These are phyloP conservation scores for Diospyros lotus DNA, from an alignment of 148 eudicot species.

Conservation along the genomic window DNA sequence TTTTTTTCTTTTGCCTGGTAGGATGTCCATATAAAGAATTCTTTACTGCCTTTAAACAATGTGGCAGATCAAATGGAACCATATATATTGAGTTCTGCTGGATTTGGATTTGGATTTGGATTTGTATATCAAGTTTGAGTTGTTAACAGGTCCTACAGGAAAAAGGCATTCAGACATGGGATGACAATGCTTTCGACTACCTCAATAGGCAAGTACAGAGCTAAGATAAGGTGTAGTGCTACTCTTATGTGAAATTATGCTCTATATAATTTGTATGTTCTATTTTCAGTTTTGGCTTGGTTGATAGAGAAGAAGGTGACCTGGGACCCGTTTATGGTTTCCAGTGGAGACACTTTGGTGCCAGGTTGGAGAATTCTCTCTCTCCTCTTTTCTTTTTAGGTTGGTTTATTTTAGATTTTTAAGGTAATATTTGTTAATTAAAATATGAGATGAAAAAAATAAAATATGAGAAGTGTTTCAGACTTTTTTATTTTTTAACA, in stretches of 20 bases:
- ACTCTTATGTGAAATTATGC: background rate
- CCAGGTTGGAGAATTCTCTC: constrained; percentile 38
- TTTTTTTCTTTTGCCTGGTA: background rate
- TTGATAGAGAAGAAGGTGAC: constrained; percentile 80
- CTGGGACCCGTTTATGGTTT: constrained; percentile 82
- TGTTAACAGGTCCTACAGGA: constrained; percentile 47
- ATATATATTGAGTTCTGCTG: background rate
- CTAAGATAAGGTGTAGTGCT: background rate
- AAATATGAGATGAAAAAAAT: no score
- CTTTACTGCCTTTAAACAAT: background rate
- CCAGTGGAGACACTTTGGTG: constrained; percentile 90
- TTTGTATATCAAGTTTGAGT: constrained; percentile 5
- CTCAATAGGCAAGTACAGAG: constrained; percentile 46
- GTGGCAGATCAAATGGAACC: background rate
- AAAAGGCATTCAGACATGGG: constrained; percentile 84
- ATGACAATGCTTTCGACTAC: constrained; percentile 81
- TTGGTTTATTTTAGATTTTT: background rate
- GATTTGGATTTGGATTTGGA: background rate
- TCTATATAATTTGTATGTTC: constrained; percentile 3
- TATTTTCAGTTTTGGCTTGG: constrained; percentile 57
- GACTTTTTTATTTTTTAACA: no score
- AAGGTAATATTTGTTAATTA: no score
- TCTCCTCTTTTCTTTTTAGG: background rate
- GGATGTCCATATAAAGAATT: background rate
- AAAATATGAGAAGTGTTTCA: no score